These are phyloP conservation scores for Narthecium ossifragum DNA, from an alignment of 106 monocot species.

Conservation along the genomic window DNA sequence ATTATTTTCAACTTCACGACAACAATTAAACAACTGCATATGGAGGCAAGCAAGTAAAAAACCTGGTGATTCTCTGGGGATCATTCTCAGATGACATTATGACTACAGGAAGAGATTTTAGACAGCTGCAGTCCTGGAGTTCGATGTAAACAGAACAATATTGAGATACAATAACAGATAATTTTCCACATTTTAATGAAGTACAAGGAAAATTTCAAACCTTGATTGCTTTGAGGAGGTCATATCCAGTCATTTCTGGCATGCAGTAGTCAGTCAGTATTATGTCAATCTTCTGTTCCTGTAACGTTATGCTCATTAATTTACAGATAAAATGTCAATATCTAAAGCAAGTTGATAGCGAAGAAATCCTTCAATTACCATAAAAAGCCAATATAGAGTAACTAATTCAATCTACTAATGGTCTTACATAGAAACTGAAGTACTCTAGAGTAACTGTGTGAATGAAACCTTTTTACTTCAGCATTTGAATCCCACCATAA, in stretches of 20 bases:
- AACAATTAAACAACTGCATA: neutral
- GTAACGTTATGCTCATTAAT: too few relatives aligned
- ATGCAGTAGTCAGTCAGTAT: conserved; percentile 89
- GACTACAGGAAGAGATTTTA: conserved; percentile 59
- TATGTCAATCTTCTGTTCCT: conserved; percentile 75
- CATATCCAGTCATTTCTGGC: conserved; percentile 92
- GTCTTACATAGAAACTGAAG: neutral
- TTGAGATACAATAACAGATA: neutral
- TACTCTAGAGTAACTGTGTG: neutral
- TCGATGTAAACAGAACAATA: neutral
- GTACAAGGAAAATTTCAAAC: conserved; percentile 17
- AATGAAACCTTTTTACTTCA: neutral
- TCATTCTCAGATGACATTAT: conserved; percentile 92
- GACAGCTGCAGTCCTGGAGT: conserved; percentile 40
- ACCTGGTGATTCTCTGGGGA: conserved; percentile 85
- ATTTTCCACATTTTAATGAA: neutral
- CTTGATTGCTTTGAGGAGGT: conserved; percentile 76
- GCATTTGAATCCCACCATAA: neutral
- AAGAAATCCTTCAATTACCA: neutral
- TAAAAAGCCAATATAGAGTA: neutral
- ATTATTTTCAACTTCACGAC: too few relatives aligned
- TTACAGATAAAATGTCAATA: neutral
- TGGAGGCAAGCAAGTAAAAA: neutral
- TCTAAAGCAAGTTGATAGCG: neutral
- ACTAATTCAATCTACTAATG: neutral